phyloP scores from a whole-genome alignment of 164 flowering plant genomes.

The Hamamelis virginiana region DNA sequence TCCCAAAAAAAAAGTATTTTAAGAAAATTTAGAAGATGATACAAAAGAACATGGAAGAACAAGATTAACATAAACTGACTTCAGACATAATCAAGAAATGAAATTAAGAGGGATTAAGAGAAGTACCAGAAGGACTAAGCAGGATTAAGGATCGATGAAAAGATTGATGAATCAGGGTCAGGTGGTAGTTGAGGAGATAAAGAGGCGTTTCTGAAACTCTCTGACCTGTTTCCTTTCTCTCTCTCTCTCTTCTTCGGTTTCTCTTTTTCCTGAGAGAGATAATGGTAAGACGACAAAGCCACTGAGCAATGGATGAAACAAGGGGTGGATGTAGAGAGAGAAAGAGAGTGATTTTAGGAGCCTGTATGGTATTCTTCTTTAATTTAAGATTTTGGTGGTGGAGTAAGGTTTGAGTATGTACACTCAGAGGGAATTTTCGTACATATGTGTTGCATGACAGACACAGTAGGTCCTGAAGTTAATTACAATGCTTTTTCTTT shows the following conservation, averaged over 20 bases:
- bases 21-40: background rate
- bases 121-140: conserved; percentile 14
- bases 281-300: conserved; percentile 2
- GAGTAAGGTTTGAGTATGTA: no score
- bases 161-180: background rate
- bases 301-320: conserved; percentile 10
- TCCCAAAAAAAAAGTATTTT: background rate
- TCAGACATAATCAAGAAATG: background rate
- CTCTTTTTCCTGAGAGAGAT: background rate
- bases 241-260: background rate
- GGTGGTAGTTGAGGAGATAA: background rate
- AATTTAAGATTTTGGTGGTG: no score
- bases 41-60: background rate
- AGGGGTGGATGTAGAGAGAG: background rate
- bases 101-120: background rate
- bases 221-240: background rate
- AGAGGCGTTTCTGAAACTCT: background rate
- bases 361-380: background rate
- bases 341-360: background rate
- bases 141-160: background rate
- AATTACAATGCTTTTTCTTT: no score
- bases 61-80: background rate
- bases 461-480: no score
- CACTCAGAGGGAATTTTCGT: no score
- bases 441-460: no score